These are phyloP conservation scores for Pseudogymnoascus destructans DNA, from an alignment of 2,329 filamentous ascomycete genomes.

Conservation along the genomic window DNA sequence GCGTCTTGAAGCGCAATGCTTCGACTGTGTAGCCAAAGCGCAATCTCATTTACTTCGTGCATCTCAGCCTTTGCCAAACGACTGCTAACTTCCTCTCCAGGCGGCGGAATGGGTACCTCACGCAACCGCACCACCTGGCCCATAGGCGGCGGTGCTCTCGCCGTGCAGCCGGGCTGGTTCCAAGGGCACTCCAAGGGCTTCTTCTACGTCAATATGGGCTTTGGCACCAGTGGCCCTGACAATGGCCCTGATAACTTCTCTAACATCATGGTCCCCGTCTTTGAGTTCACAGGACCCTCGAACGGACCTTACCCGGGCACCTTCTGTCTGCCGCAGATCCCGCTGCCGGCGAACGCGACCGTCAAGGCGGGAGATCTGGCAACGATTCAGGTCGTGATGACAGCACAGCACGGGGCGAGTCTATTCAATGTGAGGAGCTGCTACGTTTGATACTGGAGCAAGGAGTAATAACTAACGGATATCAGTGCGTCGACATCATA, in stretches of 20 bases:
- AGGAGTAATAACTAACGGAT: conserved; percentile 10
- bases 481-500: conserved; percentile 84
- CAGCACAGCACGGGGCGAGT: conserved; percentile 69
- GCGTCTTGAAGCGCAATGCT: background rate
- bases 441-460: background rate
- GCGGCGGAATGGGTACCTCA: conserved; percentile 67
- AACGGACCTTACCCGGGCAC: conserved; percentile 79
- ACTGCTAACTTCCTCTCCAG: conserved; percentile 33
- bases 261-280: conserved; percentile 62
- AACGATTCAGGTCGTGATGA: conserved; percentile 79
- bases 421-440: conserved; percentile 38
- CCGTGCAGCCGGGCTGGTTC: conserved; percentile 94
- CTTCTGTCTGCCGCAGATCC: conserved; percentile 81
- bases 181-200: conserved; percentile 70
- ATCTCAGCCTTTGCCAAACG: background rate
- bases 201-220: conserved; percentile 83
- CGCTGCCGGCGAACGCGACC: conserved; percentile 57
- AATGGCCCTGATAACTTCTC: conserved; percentile 71
- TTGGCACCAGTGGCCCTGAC: conserved; percentile 54
- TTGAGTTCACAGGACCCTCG: conserved; percentile 69
- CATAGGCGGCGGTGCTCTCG: conserved; percentile 69
- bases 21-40: background rate
- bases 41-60: background rate
- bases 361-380: conserved; percentile 75
- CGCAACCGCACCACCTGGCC: conserved; percentile 89